Conservation (phyloP, 768 basidiomycete species). For the Lactifluus echinatus region DNA sequence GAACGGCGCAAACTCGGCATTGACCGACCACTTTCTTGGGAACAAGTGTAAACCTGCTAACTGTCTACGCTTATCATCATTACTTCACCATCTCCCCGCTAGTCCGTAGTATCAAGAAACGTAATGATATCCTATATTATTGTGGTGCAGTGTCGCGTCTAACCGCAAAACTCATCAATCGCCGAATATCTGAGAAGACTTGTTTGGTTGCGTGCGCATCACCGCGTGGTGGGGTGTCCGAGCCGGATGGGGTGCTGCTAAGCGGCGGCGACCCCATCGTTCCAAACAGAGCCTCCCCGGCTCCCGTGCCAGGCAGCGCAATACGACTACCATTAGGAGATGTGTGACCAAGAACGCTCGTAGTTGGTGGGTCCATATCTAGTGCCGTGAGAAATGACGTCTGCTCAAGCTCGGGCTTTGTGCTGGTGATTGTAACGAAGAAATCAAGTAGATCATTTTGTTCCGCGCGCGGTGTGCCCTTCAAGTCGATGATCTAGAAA, state of each 20-base stretch:
- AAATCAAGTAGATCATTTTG: slow-evolving; percentile 88
- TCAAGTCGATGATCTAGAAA: slow-evolving; percentile 81
- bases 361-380: slow-evolving; percentile 85
- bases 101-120: background rate
- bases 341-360: slow-evolving; percentile 40
- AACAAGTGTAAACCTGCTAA: slow-evolving; percentile 10
- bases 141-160: slow-evolving; percentile 51
- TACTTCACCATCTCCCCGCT: background rate
- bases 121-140: slow-evolving; percentile 1
- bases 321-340: slow-evolving; percentile 62
- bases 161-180: slow-evolving; percentile 85
- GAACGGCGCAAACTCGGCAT: slow-evolving; percentile 20
- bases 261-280: slow-evolving; percentile 53
- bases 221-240: slow-evolving; percentile 37
- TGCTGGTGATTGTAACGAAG: slow-evolving; percentile 90
- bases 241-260: slow-evolving; percentile 55
- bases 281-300: slow-evolving; percentile 50
- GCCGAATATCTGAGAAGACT: slow-evolving; percentile 80
- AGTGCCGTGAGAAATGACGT: slow-evolving; percentile 89
- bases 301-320: slow-evolving; percentile 33
- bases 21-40: slow-evolving; percentile 18
- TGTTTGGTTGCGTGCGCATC: slow-evolving; percentile 45
- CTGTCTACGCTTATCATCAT: background rate
- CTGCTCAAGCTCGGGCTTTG: slow-evolving; percentile 77
- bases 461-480: slow-evolving; percentile 78